phyloP scores from a whole-genome alignment of 257 asterid genomes.

The Solanum rostratum region DNA sequence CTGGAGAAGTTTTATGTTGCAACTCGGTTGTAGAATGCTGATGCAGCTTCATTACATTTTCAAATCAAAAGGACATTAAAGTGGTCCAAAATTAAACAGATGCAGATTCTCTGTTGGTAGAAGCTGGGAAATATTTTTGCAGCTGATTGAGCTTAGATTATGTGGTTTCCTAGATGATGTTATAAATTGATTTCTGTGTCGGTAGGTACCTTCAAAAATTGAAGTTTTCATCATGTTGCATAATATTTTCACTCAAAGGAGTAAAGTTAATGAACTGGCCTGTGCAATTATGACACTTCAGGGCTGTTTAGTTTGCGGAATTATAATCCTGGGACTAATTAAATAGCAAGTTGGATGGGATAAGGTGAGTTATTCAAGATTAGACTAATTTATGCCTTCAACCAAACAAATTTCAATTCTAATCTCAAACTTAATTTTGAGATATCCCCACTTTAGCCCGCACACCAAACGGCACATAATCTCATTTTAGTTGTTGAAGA shows the following conservation, averaged over 20 bases:
- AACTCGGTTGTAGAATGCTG: background rate
- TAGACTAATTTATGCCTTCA: too few relatives aligned
- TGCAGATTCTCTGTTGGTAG: background rate
- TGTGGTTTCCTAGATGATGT: background rate
- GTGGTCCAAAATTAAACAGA: background rate
- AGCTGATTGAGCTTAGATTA: background rate
- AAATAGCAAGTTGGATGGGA: too few relatives aligned
- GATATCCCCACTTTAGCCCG: too few relatives aligned
- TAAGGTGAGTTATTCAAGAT: too few relatives aligned
- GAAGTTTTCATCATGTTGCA: background rate
- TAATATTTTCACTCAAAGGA: background rate
- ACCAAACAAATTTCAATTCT: too few relatives aligned
- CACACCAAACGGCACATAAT: too few relatives aligned
- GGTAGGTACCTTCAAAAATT: background rate
- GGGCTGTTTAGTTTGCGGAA: too few relatives aligned
- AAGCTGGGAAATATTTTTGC: background rate
- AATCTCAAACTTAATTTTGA: too few relatives aligned
- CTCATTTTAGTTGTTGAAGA: too few relatives aligned
- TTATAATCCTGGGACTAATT: too few relatives aligned
- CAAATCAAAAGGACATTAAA: background rate
- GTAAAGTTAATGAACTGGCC: background rate
- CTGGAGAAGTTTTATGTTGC: background rate
- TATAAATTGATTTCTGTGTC: too few relatives aligned
- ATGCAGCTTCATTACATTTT: background rate
- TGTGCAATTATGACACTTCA: too few relatives aligned